Percentiles rank a stretch among this genome's conserved stretches.
Conservation (phyloP, 176 grass and related monocot genomes). For the Oryza longistaminata region DNA sequence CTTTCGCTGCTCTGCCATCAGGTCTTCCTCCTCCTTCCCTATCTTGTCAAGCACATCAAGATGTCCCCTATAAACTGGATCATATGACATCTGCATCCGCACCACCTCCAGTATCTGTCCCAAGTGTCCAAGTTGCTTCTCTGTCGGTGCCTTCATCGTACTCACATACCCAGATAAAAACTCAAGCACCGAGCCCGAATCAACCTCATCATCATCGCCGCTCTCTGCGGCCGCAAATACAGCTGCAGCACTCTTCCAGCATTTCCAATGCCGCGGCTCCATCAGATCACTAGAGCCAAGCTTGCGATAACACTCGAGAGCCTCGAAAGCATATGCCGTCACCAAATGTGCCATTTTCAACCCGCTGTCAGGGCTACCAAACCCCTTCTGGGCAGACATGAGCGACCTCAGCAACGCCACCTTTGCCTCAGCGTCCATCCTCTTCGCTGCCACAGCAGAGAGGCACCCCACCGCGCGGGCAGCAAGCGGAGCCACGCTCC, state of each 20-base stretch:
- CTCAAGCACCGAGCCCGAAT: slow-evolving; percentile 66
- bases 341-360: slow-evolving; percentile 68
- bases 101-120: slow-evolving; percentile 77
- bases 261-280: slow-evolving; percentile 59
- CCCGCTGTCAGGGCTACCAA: slow-evolving; percentile 53
- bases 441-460: slow-evolving; percentile 70
- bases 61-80: slow-evolving; percentile 68
- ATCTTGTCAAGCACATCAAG: slow-evolving; percentile 89
- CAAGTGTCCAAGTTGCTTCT: slow-evolving; percentile 73
- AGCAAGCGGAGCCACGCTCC: slow-evolving; percentile 47
- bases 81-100: slow-evolving; percentile 70
- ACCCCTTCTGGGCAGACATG: slow-evolving; percentile 47
- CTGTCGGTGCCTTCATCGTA: slow-evolving; percentile 67
- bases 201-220: slow-evolving; percentile 62
- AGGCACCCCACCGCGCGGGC: slow-evolving; percentile 66
- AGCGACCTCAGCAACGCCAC: slow-evolving; percentile 71
- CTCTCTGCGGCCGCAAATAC: slow-evolving; percentile 79
- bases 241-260: slow-evolving; percentile 73
- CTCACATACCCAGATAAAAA: slow-evolving; percentile 83
- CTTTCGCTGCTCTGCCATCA: slow-evolving; percentile 78
- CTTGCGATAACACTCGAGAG: slow-evolving; percentile 73
- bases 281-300: slow-evolving; percentile 63
- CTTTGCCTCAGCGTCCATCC: slow-evolving; percentile 83
- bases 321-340: slow-evolving; percentile 66
- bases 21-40: slow-evolving; percentile 88